Conservation (phyloP, 768 basidiomycete species). For the Coprinopsis cinerea region DNA sequence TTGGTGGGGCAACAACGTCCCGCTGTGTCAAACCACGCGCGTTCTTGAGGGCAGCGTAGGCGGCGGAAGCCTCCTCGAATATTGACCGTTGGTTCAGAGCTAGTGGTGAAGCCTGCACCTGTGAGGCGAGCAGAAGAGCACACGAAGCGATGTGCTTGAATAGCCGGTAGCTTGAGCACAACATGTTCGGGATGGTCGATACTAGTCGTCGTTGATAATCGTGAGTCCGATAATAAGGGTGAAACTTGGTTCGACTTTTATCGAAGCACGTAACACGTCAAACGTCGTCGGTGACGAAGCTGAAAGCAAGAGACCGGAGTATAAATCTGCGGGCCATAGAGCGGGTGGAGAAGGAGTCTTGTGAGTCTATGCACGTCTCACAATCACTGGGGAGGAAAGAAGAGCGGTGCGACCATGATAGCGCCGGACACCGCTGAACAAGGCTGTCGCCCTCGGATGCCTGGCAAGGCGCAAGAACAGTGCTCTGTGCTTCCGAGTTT, state of each 20-base stretch:
- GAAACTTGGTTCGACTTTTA: background rate
- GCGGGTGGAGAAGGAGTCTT: background rate
- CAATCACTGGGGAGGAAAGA: background rate
- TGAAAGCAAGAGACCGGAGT: background rate
- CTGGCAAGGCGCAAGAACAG: background rate
- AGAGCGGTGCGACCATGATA: background rate
- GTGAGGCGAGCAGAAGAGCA: background rate
- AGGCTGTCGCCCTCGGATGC: background rate
- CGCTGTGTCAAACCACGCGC: conserved; percentile 23
- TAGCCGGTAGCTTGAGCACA: background rate
- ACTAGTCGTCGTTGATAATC: background rate
- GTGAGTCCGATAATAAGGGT: background rate
- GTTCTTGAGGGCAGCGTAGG: background rate
- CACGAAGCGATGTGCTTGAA: background rate
- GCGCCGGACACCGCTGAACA: background rate
- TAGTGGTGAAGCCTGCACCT: background rate
- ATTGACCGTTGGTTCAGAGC: background rate
- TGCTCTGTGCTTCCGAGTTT: background rate
- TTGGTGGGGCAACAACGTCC: conserved; percentile 45
- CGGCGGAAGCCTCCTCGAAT: background rate
- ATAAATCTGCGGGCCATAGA: background rate
- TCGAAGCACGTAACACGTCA: conserved; percentile 1
- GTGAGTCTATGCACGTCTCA: conserved; percentile 4
- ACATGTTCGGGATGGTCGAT: background rate
- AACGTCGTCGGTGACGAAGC: background rate